Base-by-base conservation (phyloP, 768 basidiomycete genomes). In the Tricholoma bakamatsutake region DNA sequence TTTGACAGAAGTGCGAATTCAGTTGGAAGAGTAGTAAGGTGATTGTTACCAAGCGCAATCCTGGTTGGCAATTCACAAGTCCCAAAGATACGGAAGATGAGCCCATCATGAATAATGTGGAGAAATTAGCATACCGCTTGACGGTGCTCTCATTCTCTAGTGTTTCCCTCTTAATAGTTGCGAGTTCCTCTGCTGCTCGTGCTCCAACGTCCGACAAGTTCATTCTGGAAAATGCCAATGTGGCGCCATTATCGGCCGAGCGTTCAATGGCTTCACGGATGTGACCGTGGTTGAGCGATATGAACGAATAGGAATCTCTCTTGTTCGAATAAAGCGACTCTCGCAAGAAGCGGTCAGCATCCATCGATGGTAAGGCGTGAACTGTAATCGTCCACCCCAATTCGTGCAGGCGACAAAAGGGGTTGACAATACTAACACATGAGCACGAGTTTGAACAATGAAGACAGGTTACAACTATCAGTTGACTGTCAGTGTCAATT, bases 1-100 rank as follows among this genome's bases (percentile, higher is more conserved):
- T 78, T 81, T 39, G 87, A 83, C 51, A 95, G 70, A 33, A 85
- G 76, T 4, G 81, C 79, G 62, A 94, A 92, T 40, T 85, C 82
- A 53, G 77, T 78, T 18, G 93, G 93, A 45, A 96, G 77, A 2
- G 82, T 84, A 45, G 84, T 76, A 27, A 99, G 77, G 40, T 84
- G 82, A 69, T 99, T 99, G 68, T 89, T 81, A 13, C 87, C 86
- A 27, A 99, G 75, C 8, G 97, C 87, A 57, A 99, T 83, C 65
- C 94, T 97, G 58, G 39, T 33, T 42, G 40, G 33, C 24, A 45
- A 45, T 11, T 21, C n/a, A 30, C n/a, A 31, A 30, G 7, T 47
- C 27, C 46, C 12, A 21, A 31, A 48, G 30, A 48, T 17, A 17
- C 43, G 10, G 18, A 17, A 52, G 27, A 27, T 35, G 21, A 15